Conservation (phyloP, 352 stramenopile genomes). For the Pelagophyceae sp. region DNA sequence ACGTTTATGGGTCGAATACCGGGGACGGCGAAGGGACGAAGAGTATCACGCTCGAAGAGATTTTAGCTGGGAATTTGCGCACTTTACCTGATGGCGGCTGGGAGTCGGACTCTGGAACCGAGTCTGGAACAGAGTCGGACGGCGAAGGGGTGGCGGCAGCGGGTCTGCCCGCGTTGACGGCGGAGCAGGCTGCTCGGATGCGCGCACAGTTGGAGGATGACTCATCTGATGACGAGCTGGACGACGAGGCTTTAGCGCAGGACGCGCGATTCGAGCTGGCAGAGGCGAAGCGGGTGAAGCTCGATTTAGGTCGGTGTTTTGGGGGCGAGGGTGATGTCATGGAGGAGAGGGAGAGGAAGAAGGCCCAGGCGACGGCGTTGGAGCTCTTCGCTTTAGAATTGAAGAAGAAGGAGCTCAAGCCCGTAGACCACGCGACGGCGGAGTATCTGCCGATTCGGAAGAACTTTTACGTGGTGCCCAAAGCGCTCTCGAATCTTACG, state of each 20-base stretch:
- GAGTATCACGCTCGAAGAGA: conserved; percentile 46
- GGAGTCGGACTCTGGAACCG: background rate
- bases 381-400: conserved; percentile 59
- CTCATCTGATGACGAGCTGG: conserved; percentile 35
- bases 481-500: conserved; percentile 74
- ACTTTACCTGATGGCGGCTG: background rate
- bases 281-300: conserved; percentile 8
- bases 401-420: conserved; percentile 66
- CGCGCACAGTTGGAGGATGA: too few relatives aligned
- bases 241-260: conserved; percentile 5
- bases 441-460: conserved; percentile 95
- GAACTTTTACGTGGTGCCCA: conserved; percentile 95
- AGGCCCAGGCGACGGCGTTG: conserved; percentile 52
- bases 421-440: conserved; percentile 88
- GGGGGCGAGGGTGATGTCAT: conserved; percentile 48
- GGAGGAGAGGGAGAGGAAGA: conserved; percentile 57
- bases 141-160: background rate
- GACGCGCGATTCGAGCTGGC: background rate
- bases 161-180: background rate
- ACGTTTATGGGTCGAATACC: background rate
- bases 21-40: conserved; percentile 23
- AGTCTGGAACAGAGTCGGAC: background rate
- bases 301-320: conserved; percentile 23
- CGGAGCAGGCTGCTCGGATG: too few relatives aligned
- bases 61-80: conserved; percentile 24